Evolutionary conservation across 2,329 filamentous ascomycete species (phyloP), one percentile per base, ranked within the genome.

Genomic region (Phyllosticta capitalensis): DNA sequence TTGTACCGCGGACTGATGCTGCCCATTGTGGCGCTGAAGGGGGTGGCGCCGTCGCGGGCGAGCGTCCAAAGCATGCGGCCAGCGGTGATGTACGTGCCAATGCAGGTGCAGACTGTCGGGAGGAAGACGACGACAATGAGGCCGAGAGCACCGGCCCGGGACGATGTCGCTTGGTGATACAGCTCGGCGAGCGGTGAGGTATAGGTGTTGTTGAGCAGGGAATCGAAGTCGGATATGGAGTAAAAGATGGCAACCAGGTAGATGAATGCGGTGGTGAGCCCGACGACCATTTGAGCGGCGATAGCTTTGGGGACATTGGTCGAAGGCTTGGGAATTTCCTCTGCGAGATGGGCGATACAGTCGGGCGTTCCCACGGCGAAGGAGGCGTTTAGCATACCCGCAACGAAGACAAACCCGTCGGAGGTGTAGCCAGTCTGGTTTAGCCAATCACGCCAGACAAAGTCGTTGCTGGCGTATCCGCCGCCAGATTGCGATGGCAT

Each of bases 311-410:
- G 74, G n/a, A 76, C 69, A 62, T 76, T 74, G 61, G 61, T 62
- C 7, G 69, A 65, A 3, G 74, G 74, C 9, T 63, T 61, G 21
- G 70, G 69, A 9, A 67, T 55, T 53, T 68, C 66, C 52, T 88
- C 84, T 0, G 83, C 81, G 53, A 87, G 69, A 66, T 88, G 85
- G 1, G 83, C 65, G 45, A 83, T 81, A 54, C 83, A 82, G 66
- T 89, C 86, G 10, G 84, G 82, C 1, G 83, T 82, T 6, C 85
- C 87, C 10, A 89, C 81, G 52, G 82, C 81, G 67, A 83, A 89
- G 2, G 86, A 86, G 10, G 85, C 86, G 65, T 89, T 89, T 22
- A 88, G 75, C 69, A 87, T 85, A 19, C 85, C 84, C 0, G 81
- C 74, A 24, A 86, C 72, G 63, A 88, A 87, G 1, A 83, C 83